Percentiles rank a stretch among this genome's conserved stretches.
phyloP scores from a whole-genome alignment of 108 stramenopile species.

The Cyclotella baltica region DNA sequence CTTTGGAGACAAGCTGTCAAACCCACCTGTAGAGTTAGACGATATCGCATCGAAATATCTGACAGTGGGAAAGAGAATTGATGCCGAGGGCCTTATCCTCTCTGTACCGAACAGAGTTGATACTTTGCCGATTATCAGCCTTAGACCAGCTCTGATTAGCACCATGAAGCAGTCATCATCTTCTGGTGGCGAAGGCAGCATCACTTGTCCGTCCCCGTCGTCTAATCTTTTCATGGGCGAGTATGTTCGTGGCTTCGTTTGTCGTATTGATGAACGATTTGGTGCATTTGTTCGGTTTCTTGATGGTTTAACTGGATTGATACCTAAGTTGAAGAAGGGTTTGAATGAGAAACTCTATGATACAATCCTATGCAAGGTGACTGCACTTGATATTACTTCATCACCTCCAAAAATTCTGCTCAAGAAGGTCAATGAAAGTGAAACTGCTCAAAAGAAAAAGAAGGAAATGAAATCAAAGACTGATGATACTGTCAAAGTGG shows the following conservation, averaged over 20 bases:
- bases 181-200: conserved; percentile 24
- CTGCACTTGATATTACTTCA: conserved; percentile 76
- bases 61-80: conserved; percentile 80
- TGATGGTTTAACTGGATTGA: conserved; percentile 81
- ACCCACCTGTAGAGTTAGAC: conserved; percentile 67
- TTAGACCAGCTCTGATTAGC: conserved; percentile 67
- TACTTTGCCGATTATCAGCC: conserved; percentile 66
- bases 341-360: conserved; percentile 63
- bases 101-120: conserved; percentile 61
- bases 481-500: conserved; percentile 52
- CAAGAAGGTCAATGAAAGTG: conserved; percentile 47
- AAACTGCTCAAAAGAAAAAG: conserved; percentile 36
- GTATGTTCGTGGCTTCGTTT: conserved; percentile 71
- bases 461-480: conserved; percentile 24
- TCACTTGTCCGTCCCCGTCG: conserved; percentile 60
- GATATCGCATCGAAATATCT: conserved; percentile 58
- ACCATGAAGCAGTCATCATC: conserved; percentile 45
- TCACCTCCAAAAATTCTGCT: conserved; percentile 70
- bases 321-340: conserved; percentile 84
- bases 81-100: conserved; percentile 73
- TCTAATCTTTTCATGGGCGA: conserved; percentile 75
- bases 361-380: conserved; percentile 70
- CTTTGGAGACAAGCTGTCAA: conserved; percentile 62
- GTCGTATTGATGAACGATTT: conserved; percentile 70
- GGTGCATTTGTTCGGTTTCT: conserved; percentile 88